Evolutionary conservation across 2,329 filamentous ascomycete species (phyloP).

Genomic region (Exophiala calicioides): DNA sequence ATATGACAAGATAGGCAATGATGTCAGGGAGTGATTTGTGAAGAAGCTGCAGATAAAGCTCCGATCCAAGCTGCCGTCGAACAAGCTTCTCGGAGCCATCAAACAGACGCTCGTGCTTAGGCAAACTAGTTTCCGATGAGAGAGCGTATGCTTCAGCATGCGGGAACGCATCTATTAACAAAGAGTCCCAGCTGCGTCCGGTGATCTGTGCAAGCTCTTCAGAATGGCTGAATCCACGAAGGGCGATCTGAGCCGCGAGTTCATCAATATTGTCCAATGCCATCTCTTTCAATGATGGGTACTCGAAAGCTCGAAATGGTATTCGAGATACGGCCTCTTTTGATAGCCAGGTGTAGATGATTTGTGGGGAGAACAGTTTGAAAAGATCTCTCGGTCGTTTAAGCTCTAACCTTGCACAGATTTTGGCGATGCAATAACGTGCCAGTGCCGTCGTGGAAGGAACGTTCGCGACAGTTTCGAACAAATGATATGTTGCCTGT

Average conservation of each 20-base stretch:
- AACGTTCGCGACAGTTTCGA: slow-evolving; percentile 81
- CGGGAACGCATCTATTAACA: slow-evolving; percentile 70
- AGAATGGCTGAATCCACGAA: slow-evolving; percentile 71
- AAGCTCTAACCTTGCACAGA: slow-evolving; percentile 67
- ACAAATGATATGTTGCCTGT: slow-evolving; percentile 88
- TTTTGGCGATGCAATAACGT: slow-evolving; percentile 65
- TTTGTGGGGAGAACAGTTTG: slow-evolving; percentile 78
- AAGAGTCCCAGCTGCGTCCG: slow-evolving; percentile 53
- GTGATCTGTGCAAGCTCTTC: slow-evolving; percentile 62
- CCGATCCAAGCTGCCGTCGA: slow-evolving; percentile 67
- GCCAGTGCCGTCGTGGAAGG: slow-evolving; percentile 68
- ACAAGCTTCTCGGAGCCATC: slow-evolving; percentile 66
- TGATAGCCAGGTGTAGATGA: slow-evolving; percentile 88
- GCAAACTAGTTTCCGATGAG: slow-evolving; percentile 66
- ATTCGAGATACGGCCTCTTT: slow-evolving; percentile 67
- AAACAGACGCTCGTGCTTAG: slow-evolving; percentile 44
- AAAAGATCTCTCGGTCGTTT: slow-evolving; percentile 71
- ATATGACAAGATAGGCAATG: slow-evolving; percentile 72
- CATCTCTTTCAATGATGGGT: slow-evolving; percentile 67
- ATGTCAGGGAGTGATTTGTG: slow-evolving; percentile 74
- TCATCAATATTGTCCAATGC: slow-evolving; percentile 73
- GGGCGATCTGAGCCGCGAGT: slow-evolving; percentile 74
- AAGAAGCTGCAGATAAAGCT: slow-evolving; percentile 63
- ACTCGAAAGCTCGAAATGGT: slow-evolving; percentile 84
- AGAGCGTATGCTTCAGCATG: slow-evolving; percentile 82